These are phyloP conservation scores for Penicillium daleae DNA, from an alignment of 495 filamentous ascomycete genomes.

Conservation along the genomic window DNA sequence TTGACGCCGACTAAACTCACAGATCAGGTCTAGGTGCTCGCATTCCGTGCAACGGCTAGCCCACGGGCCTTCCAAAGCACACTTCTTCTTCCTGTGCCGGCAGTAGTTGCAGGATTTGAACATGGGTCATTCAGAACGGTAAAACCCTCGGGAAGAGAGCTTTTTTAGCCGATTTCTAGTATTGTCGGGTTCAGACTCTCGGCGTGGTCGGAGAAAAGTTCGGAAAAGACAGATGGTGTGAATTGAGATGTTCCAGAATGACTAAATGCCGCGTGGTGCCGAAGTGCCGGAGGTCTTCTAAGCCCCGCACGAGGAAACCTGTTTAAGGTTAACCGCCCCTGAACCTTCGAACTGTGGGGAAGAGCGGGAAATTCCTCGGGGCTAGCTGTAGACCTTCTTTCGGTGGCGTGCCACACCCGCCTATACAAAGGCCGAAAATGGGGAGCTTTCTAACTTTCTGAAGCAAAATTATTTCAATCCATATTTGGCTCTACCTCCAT, in stretches of 20 bases:
- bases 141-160: neutral
- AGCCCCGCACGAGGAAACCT: neutral
- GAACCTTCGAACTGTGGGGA: neutral
- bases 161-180: neutral
- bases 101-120: conserved; percentile 14
- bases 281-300: too few species aligned
- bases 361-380: neutral
- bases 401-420: neutral
- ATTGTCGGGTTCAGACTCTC: neutral
- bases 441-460: neutral
- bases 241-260: neutral
- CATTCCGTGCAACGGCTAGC: conserved; percentile 12
- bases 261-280: neutral
- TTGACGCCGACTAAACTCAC: conserved; percentile 13
- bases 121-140: conserved; percentile 4
- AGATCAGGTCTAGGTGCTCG: conserved; percentile 8
- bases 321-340: neutral
- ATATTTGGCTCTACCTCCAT: neutral
- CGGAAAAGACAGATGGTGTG: neutral
- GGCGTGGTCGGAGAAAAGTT: neutral
- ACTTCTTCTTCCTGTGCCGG: conserved; percentile 11
- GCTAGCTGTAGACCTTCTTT: neutral
- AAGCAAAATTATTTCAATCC: neutral
- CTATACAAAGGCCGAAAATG: neutral
- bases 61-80: conserved; percentile 2